phyloP scores from a whole-genome alignment of 1,139 yeast genomes.

The Zygoascus meyerae region DNA sequence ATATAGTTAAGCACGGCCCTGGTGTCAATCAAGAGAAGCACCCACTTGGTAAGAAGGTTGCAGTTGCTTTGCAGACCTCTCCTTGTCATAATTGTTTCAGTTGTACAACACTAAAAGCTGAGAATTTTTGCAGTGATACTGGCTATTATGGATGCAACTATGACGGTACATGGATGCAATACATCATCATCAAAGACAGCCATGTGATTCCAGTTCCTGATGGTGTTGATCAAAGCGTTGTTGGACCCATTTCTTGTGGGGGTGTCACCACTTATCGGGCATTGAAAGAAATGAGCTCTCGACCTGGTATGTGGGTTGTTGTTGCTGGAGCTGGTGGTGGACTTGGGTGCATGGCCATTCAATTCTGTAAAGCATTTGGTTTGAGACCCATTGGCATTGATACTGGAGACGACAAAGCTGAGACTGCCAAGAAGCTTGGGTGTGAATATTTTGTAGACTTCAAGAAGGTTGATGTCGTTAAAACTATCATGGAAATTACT shows the following conservation, averaged over 20 bases:
- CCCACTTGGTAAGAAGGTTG: constrained; percentile 24
- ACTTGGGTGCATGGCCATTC: constrained; percentile 66
- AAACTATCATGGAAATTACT: constrained; percentile 49
- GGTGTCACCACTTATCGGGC: constrained; percentile 77
- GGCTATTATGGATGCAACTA: constrained; percentile 54
- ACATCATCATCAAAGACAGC: constrained; percentile 69
- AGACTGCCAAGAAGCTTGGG: constrained; percentile 48
- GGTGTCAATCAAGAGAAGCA: constrained; percentile 18
- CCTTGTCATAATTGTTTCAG: constrained; percentile 24
- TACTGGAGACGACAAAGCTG: constrained; percentile 57
- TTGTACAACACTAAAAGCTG: constrained; percentile 20
- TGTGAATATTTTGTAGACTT: constrained; percentile 65
- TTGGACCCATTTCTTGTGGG: constrained; percentile 68
- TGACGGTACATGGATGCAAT: constrained; percentile 74
- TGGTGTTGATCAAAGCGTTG: constrained; percentile 55
- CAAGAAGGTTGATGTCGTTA: constrained; percentile 34
- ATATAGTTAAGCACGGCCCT: constrained; percentile 24
- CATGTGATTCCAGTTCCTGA: constrained; percentile 70
- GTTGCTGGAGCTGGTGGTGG: constrained; percentile 78
- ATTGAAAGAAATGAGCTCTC: constrained; percentile 53
- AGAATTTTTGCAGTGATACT: constrained; percentile 18
- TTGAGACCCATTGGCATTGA: constrained; percentile 63
- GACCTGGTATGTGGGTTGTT: constrained; percentile 67
- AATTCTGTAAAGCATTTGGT: constrained; percentile 71
- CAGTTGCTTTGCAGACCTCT: constrained; percentile 22